A percentile compares a stretch with the other conserved stretches of the same genome.
These are phyloP conservation scores for Phaffia tasmanica DNA, from an alignment of 768 basidiomycete genomes.

Conservation along the genomic window DNA sequence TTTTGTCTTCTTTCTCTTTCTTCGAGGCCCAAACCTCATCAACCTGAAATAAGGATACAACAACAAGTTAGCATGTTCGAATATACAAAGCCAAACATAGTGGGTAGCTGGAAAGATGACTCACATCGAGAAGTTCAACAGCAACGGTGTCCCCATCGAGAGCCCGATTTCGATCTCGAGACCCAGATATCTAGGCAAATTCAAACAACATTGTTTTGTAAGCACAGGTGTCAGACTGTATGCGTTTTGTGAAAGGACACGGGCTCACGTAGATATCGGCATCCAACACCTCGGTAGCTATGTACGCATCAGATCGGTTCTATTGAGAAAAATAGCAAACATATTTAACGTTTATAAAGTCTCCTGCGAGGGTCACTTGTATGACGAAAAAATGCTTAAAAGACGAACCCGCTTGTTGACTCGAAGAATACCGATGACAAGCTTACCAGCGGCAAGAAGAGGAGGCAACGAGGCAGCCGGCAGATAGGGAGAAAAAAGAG, in stretches of 20 bases:
- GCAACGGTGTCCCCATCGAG: conserved; percentile 98
- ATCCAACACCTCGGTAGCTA: conserved; percentile 93
- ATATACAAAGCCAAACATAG: too few relatives aligned
- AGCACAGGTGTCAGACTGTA: not conserved
- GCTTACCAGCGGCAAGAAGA: conserved; percentile 86
- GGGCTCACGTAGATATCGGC: conserved; percentile 70
- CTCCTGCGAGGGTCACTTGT: too few relatives aligned
- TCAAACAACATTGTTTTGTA: not conserved
- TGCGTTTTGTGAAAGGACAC: not conserved
- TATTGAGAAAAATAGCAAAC: not conserved
- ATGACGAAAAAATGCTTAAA: not conserved
- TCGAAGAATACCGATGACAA: conserved; percentile 90
- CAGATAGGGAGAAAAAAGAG: conserved; percentile 93
- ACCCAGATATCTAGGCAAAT: conserved; percentile 44
- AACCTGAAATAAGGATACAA: conserved; percentile 1
- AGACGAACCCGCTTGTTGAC: conserved; percentile 71
- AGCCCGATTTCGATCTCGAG: conserved; percentile 95
- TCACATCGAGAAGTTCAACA: conserved; percentile 87
- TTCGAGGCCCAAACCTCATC: conserved; percentile 58
- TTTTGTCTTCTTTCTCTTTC: conserved; percentile 99
- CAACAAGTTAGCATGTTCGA: too few relatives aligned
- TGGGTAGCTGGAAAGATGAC: not conserved
- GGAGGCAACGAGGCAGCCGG: conserved; percentile 96
- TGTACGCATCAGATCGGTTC: conserved; percentile 96
- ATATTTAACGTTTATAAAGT: not conserved